Conservation (phyloP, 2,329 filamentous ascomycete species). For the Botrytis deweyae region DNA sequence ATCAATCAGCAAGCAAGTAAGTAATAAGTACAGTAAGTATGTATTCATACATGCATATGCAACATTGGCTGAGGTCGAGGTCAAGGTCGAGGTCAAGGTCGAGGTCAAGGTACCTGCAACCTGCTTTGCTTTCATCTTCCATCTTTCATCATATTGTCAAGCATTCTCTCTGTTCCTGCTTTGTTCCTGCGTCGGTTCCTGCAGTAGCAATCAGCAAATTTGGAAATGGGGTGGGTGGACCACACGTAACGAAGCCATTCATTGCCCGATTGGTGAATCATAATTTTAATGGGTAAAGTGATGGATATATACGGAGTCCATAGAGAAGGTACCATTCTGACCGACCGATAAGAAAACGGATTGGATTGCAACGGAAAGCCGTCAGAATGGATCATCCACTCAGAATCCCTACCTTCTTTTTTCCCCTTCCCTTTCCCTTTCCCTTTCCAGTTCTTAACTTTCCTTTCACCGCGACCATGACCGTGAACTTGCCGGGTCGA, state of each 20-base stretch:
- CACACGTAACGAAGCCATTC: constrained; percentile 6
- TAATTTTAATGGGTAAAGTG: neutral
- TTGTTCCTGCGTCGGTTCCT: constrained; percentile 38
- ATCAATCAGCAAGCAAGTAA: neutral
- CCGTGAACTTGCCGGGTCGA: constrained; percentile 1
- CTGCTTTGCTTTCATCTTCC: constrained; percentile 14
- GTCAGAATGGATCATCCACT: constrained; percentile 13
- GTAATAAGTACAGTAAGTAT: neutral
- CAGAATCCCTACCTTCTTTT: constrained; percentile 5
- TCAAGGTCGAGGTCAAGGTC: constrained; percentile 2
- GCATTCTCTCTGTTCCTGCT: constrained; percentile 32
- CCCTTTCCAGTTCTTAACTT: neutral
- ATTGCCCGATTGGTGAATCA: constrained; percentile 24
- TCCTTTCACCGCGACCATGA: constrained; percentile 20
- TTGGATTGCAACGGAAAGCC: neutral
- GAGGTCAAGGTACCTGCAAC: constrained; percentile 9
- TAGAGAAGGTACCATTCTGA: neutral
- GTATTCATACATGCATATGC: constrained; percentile 19
- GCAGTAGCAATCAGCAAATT: constrained; percentile 28
- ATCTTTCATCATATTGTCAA: neutral
- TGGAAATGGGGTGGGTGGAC: neutral
- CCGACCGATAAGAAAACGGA: constrained; percentile 19
- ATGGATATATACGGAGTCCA: constrained; percentile 5
- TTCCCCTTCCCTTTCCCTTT: neutral
- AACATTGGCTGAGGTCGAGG: constrained; percentile 3